phyloP scores from a whole-genome alignment of 2,329 filamentous ascomycete genomes.

The Coniochaeta hoffmannii region DNA sequence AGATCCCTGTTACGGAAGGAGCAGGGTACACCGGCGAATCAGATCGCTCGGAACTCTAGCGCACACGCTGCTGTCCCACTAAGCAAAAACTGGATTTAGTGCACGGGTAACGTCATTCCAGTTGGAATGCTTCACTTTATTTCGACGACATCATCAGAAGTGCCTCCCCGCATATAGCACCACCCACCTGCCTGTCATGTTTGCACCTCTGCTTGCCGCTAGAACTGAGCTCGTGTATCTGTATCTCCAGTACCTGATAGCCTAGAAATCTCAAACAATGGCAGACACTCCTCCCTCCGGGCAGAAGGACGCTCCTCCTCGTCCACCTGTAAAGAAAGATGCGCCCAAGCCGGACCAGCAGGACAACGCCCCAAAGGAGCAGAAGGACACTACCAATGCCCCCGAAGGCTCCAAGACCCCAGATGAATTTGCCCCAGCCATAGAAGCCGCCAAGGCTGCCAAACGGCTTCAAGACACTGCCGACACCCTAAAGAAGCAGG shows the following conservation, averaged over 20 bases:
- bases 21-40: not conserved
- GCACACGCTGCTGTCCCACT: not conserved
- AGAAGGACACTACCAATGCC: no score
- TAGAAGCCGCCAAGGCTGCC: conserved; percentile 3
- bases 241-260: not conserved
- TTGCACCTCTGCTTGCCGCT: not conserved
- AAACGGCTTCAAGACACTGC: not conserved
- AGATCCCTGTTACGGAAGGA: not conserved
- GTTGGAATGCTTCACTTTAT: not conserved
- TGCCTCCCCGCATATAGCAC: not conserved
- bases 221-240: not conserved
- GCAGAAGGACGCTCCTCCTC: not conserved
- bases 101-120: not conserved
- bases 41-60: no score
- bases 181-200: not conserved
- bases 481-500: conserved; percentile 1
- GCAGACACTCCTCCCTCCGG: not conserved
- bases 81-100: not conserved
- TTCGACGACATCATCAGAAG: not conserved
- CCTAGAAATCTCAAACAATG: not conserved
- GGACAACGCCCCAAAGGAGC: no score
- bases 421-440: not conserved
- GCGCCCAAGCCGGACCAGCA: not conserved
- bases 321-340: no score
- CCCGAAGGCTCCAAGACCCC: not conserved